Evolutionary conservation across 2,329 filamentous ascomycete species (phyloP), one percentile per base, ranked within the genome.

Genomic region (Sarocladiaceae sp.): DNA sequence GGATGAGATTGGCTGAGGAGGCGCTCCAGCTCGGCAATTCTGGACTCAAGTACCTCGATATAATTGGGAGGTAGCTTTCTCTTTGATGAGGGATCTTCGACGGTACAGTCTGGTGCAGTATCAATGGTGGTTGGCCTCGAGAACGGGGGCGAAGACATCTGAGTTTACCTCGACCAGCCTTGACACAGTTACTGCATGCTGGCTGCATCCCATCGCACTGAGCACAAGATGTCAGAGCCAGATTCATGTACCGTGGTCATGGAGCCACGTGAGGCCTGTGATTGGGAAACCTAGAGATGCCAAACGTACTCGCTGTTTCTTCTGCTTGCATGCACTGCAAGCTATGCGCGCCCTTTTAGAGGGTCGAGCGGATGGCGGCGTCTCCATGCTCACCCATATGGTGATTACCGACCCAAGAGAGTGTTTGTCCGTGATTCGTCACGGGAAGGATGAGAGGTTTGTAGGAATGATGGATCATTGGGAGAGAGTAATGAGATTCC

Each of bases 291-390:
- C 10, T 9, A 5, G 21, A 9, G 7, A 33, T 18, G 18, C 19
- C 10, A 31, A 15, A 15, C 20, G 16, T 32, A 45, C 43, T 32
- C 34, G 34, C 34, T 45, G 43, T 19, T 45, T 45, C 43, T 45
- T 45, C 32, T 45, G 43, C 24, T 45, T n/a, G 31, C 43, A 45
- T 45, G 43, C 43, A 19, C 33, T 37, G 26, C 26, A 29, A 29
- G 26, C 26, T 29, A 29, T 29, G 9, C 26, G 26, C 26, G 26
- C 26, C 26, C 26, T 7, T 13, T 29, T 29, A 29, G 26, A 29
- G 9, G 26, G 26, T 9, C 26, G 26, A 13, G 26, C 26, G 9
- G 26, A 29, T 9, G 26, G 26, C 26, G 26, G 26, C 9, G 26
- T 29, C 13, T 29, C 26, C 26, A 29, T 29, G 26, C 26, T 29